A percentile compares a stretch with the other conserved stretches of the same genome.
Conservation (phyloP, 306 rosid genomes). For the Vigna hirtella region DNA sequence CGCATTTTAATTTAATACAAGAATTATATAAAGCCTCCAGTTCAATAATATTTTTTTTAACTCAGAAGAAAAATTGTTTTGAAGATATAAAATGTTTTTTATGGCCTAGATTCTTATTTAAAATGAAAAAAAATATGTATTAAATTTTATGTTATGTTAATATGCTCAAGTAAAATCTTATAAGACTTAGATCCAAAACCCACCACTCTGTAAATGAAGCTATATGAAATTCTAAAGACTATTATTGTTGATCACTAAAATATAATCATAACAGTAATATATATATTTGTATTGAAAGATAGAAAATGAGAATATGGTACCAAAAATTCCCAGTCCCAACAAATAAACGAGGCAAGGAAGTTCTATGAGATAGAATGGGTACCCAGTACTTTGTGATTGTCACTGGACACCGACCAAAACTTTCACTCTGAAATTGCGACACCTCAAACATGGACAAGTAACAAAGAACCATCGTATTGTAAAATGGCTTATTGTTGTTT, state of each 20-base stretch:
- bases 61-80: no score
- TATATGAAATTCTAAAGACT: no score
- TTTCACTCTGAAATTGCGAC: slow-evolving; percentile 37
- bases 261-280: slow-evolving; percentile 12
- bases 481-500: slow-evolving; percentile 49
- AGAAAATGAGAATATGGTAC: slow-evolving; percentile 22
- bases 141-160: no score
- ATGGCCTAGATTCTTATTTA: no score
- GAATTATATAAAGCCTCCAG: no score
- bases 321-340: slow-evolving; percentile 77
- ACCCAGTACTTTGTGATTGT: slow-evolving; percentile 35
- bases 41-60: no score
- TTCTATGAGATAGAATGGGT: slow-evolving; percentile 36
- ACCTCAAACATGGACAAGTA: slow-evolving; percentile 31
- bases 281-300: slow-evolving; percentile 7
- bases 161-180: no score
- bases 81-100: no score
- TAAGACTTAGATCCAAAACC: no score
- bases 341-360: slow-evolving; percentile 75
- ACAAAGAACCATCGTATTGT: slow-evolving; percentile 11
- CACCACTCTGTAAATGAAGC: no score
- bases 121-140: no score
- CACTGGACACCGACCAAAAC: slow-evolving; percentile 33
- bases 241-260: slow-evolving; percentile 28
- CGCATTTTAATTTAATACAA: no score